These are phyloP conservation scores for Fusarium odoratissimum DNA, from an alignment of 2,329 filamentous ascomycete species.

Conservation along the genomic window DNA sequence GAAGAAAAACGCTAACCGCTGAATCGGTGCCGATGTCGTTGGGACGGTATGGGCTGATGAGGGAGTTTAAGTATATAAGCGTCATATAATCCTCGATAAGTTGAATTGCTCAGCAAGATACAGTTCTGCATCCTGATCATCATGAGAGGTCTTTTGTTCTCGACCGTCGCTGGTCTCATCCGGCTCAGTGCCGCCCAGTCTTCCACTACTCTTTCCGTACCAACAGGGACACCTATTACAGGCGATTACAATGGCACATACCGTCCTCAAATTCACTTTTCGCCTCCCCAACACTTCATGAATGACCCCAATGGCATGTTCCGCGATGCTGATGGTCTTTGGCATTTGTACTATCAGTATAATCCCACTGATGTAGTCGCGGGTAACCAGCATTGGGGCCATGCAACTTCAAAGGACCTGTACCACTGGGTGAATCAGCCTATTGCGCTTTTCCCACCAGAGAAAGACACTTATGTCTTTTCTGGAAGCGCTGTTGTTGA, in stretches of 20 bases:
- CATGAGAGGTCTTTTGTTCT: conserved; percentile 3
- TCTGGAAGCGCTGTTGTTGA: conserved; percentile 70
- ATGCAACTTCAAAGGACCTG: conserved; percentile 70
- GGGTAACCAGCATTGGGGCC: conserved; percentile 75
- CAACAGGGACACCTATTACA: conserved; percentile 38
- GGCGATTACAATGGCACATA: conserved; percentile 46
- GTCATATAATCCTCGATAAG: not conserved
- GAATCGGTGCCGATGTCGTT: not conserved
- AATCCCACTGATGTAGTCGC: conserved; percentile 54
- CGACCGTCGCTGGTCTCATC: not conserved
- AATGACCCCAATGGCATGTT: conserved; percentile 76
- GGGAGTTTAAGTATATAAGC: not conserved
- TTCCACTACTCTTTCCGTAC: conserved; percentile 11
- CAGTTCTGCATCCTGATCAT: not conserved
- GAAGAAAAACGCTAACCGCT: not conserved
- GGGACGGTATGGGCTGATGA: not conserved
- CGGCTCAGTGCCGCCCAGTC: not conserved
- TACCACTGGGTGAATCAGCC: conserved; percentile 74
- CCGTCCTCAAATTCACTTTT: conserved; percentile 67
- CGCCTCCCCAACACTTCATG: conserved; percentile 64
- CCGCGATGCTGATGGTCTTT: conserved; percentile 65
- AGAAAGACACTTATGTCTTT: conserved; percentile 59
- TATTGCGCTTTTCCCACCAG: conserved; percentile 67
- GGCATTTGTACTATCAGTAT: conserved; percentile 75
- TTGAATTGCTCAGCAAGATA: not conserved